Percentiles rank a stretch among this genome's conserved stretches.
Evolutionary conservation across 2,329 filamentous ascomycete species (phyloP).

Genomic region (Lizonia empirigonia): DNA sequence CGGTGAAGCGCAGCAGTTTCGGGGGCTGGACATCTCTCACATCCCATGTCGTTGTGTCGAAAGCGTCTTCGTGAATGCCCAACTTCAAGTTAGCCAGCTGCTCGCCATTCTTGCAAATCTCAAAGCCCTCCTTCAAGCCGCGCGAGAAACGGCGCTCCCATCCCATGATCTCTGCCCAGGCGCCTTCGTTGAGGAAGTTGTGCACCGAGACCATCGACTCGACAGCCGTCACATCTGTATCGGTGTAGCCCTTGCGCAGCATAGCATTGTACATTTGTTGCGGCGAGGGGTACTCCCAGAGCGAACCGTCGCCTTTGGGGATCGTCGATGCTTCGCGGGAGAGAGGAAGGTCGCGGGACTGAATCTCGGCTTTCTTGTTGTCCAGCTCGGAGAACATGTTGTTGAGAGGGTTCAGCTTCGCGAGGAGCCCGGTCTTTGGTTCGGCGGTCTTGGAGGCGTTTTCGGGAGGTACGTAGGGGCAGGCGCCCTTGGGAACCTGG

Average conservation of each 20-base stretch:
- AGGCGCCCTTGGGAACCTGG: constrained; percentile 53
- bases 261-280: constrained; percentile 99
- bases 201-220: constrained; percentile 97
- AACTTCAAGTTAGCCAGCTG: constrained; percentile 65
- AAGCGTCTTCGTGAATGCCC: constrained; percentile 35
- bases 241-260: constrained; percentile 91
- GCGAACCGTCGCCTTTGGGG: constrained; percentile 77
- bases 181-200: constrained; percentile 97
- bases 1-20: constrained; percentile 83
- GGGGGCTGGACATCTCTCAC: constrained; percentile 60
- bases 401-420: constrained; percentile 81
- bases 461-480: constrained; percentile 54
- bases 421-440: constrained; percentile 58
- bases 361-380: constrained; percentile 75
- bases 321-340: constrained; percentile 86
- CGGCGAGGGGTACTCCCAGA: constrained; percentile 97
- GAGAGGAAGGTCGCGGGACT: constrained; percentile 75
- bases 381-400: constrained; percentile 93
- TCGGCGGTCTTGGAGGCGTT: constrained; percentile 31
- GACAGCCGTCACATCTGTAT: constrained; percentile 90
- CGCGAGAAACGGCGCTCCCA: constrained; percentile 88
- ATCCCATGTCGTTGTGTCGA: constrained; percentile 45
- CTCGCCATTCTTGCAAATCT: constrained; percentile 75
- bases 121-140: constrained; percentile 74
- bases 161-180: constrained; percentile 91